A percentile compares a stretch with the other conserved stretches of the same genome.
phyloP scores from a whole-genome alignment of 1,284 basidiomycete species.

The Cryptococcus amylolentus region DNA sequence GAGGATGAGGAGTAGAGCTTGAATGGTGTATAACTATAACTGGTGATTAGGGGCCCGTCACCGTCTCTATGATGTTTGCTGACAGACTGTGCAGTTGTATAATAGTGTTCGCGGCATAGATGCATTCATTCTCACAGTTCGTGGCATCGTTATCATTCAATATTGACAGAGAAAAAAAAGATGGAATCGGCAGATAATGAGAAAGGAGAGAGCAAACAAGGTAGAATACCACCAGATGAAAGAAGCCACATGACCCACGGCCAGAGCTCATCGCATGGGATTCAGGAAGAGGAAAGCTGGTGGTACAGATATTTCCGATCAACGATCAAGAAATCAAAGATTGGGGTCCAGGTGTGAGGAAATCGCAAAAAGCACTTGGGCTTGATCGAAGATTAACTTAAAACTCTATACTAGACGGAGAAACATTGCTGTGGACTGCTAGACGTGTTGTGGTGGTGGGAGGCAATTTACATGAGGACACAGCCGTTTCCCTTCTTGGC shows the following conservation, averaged over 20 bases:
- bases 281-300: constrained; percentile 1
- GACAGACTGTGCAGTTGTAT: neutral
- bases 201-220: neutral
- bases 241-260: neutral
- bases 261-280: neutral
- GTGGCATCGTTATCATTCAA: constrained; percentile 1
- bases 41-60: too few relatives aligned
- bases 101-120: neutral
- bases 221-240: neutral
- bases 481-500: constrained; percentile 39
- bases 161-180: neutral
- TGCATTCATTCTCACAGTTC: constrained; percentile 1
- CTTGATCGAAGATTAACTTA: neutral
- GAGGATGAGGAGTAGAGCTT: neutral
- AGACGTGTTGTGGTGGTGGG: neutral
- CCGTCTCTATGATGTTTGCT: neutral
- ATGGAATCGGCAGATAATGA: neutral
- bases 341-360: neutral
- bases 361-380: neutral
- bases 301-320: constrained; percentile 2
- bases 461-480: constrained; percentile 36
- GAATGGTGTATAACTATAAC: too few relatives aligned
- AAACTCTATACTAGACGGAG: neutral
- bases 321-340: neutral
- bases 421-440: neutral